Evolutionary conservation across 2,329 filamentous ascomycete genomes (phyloP).

Genomic region (Nemania bipapillata): DNA sequence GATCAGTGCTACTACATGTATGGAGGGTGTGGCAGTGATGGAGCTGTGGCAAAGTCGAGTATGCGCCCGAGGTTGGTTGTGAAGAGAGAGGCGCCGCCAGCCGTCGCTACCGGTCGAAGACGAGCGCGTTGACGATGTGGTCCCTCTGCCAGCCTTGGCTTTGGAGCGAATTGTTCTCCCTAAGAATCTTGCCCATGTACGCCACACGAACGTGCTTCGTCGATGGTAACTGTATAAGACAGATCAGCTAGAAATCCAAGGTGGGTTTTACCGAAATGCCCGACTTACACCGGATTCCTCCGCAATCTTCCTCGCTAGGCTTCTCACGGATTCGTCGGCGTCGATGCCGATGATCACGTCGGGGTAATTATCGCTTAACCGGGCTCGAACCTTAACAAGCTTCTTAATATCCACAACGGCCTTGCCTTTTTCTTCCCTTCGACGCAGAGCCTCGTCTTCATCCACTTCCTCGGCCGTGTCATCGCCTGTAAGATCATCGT

Average conservation of each 20-base stretch:
- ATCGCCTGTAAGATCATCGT: slow-evolving; percentile 47
- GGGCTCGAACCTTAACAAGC: slow-evolving; percentile 67
- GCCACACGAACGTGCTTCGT: slow-evolving; percentile 74
- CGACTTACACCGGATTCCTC: slow-evolving; percentile 70
- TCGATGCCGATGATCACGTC: slow-evolving; percentile 70
- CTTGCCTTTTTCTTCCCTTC: slow-evolving; percentile 70
- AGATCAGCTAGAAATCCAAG: slow-evolving; percentile 11
- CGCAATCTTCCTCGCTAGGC: slow-evolving; percentile 70
- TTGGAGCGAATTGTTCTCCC: slow-evolving; percentile 71
- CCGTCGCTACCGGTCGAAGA: slow-evolving; percentile 63
- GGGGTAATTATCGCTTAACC: slow-evolving; percentile 73
- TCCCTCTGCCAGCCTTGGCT: slow-evolving; percentile 80
- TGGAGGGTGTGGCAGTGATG: neutral
- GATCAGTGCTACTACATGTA: slow-evolving; percentile 2
- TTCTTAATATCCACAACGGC: slow-evolving; percentile 64
- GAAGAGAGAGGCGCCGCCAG: slow-evolving; percentile 24
- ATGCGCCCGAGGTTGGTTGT: slow-evolving; percentile 1
- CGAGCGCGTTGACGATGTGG: slow-evolving; percentile 80
- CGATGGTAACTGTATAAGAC: slow-evolving; percentile 62
- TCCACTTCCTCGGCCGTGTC: slow-evolving; percentile 47
- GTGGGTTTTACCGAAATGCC: slow-evolving; percentile 12
- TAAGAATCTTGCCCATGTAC: slow-evolving; percentile 83
- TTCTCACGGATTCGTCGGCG: slow-evolving; percentile 71
- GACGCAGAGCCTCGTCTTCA: slow-evolving; percentile 54
- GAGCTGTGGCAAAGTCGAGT: slow-evolving; percentile 12